Conservation (phyloP, 306 rosid species). For the Citrullus amarus region DNA sequence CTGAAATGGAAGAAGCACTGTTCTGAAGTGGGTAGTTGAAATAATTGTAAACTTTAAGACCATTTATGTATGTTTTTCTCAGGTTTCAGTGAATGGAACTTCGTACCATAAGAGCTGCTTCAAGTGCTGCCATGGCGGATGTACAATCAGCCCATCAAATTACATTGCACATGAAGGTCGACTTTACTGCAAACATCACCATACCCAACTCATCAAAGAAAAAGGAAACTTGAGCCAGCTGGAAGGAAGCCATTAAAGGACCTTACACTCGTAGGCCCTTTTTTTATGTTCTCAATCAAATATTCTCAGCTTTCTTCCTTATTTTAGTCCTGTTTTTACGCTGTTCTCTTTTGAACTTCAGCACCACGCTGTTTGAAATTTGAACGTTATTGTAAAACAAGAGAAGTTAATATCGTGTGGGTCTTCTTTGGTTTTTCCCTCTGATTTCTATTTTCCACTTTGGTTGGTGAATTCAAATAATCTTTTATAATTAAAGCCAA, state of each 20-base stretch:
- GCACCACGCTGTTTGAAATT: background rate
- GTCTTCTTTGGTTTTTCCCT: background rate
- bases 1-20: background rate
- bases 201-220: constrained; percentile 81
- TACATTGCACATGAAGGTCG: constrained; percentile 95
- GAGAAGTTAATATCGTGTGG: background rate
- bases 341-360: background rate
- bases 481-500: background rate
- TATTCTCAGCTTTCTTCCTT: background rate
- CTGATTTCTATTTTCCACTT: background rate
- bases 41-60: background rate
- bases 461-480: background rate
- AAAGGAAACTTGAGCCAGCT: constrained; percentile 97
- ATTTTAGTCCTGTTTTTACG: background rate
- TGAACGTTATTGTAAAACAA: background rate
- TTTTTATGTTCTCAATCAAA: background rate
- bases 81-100: constrained; percentile 93
- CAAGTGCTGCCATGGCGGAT: constrained; percentile 97
- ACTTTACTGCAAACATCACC: constrained; percentile 96
- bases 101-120: constrained; percentile 93
- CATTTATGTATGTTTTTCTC: background rate
- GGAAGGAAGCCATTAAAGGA: constrained; percentile 59
- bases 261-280: background rate
- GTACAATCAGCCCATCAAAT: constrained; percentile 92
- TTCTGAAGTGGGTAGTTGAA: background rate